Evolutionary conservation across 768 basidiomycete genomes (phyloP), one percentile per base, ranked within the genome.

Genomic region (Lactifluus hygrophoroides): DNA sequence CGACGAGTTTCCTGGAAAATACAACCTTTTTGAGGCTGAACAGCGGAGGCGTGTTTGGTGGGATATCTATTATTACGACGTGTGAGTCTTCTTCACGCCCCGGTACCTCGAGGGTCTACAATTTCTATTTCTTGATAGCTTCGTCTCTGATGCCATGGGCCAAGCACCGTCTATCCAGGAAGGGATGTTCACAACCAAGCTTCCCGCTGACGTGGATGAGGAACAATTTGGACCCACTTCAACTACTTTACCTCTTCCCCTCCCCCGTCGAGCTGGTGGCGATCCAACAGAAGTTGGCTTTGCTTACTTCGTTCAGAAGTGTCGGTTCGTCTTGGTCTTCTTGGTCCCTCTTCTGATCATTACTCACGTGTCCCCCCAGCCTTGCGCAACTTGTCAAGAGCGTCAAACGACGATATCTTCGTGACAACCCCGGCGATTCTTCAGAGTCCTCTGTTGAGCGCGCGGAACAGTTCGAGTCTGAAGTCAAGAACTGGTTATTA

Each of bases 51-150:
- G 83, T 61, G 69, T 88, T 6, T 89, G 89, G 86, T 91, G 89
- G 89, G 85, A 88, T 52, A 75, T 89, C 11, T 78, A 82, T 66
- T 88, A 80, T 69, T 89, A 83, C 68, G 90, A 91, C 69, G 66
- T 85, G 89, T 90, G 68, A 65, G 86, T 79, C 7, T 30, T 30
- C 8, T 40, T n/a, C n/a, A n/a, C n/a, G n/a, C n/a, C n/a, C n/a
- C n/a, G n/a, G n/a, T n/a, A n/a, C n/a, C n/a, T n/a, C n/a, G n/a
- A n/a, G n/a, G n/a, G n/a, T n/a, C n/a, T n/a, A n/a, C n/a, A n/a
- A n/a, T n/a, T n/a, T n/a, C n/a, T n/a, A n/a, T n/a, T n/a, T n/a
- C n/a, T n/a, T n/a, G n/a, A 23, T 25, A 90, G 88, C 60, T 86
- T 87, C 67, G 74, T 83, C 19, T 82, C 88, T 5, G 88, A 90